phyloP scores from a whole-genome alignment of 2,329 filamentous ascomycete species.

The Trichoderma guizhouense region DNA sequence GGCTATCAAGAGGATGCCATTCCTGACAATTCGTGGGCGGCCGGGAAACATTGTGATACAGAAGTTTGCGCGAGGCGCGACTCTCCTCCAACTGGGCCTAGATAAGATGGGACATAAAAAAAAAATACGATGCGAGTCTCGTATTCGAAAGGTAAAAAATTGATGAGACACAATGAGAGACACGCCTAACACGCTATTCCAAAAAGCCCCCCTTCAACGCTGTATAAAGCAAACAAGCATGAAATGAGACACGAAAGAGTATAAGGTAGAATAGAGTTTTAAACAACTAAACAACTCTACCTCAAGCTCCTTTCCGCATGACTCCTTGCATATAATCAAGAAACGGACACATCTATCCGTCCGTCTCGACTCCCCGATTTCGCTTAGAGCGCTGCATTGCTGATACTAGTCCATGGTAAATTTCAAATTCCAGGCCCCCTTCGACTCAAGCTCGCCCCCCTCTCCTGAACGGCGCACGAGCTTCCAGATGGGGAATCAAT shows the following conservation, averaged over 20 bases:
- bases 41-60: conserved; percentile 4
- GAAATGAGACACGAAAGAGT: background rate
- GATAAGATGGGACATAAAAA: background rate
- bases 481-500: conserved; percentile 6
- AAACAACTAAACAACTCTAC: background rate
- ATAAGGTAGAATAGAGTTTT: background rate
- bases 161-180: background rate
- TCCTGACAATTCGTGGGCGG: conserved; percentile 15
- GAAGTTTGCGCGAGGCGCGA: background rate
- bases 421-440: background rate
- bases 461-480: background rate
- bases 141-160: background rate
- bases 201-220: background rate
- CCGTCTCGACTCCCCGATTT: background rate
- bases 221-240: background rate
- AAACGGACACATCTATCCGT: background rate
- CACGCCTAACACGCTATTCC: background rate
- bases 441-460: background rate
- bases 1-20: conserved; percentile 1
- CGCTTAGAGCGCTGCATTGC: background rate
- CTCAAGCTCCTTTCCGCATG: background rate
- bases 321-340: background rate
- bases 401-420: background rate
- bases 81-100: background rate
- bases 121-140: background rate